Conservation (phyloP, 768 basidiomycete genomes). For the Psilocybe cyanescens region DNA sequence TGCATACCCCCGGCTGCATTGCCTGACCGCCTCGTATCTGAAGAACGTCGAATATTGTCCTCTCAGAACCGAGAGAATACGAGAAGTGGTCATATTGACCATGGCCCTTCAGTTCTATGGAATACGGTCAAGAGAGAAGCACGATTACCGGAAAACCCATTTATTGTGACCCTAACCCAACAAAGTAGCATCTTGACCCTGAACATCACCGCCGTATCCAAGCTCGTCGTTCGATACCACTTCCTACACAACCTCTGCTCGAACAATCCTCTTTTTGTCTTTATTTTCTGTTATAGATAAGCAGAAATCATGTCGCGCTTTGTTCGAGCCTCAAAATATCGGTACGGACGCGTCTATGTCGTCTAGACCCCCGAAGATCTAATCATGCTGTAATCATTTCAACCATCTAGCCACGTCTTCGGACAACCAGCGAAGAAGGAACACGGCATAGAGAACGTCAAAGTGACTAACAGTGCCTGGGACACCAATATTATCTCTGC, state of each 20-base stretch:
- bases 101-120: conserved; percentile 10
- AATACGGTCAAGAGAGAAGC: conserved; percentile 3
- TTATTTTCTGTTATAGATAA: neutral
- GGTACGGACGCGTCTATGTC: conserved; percentile 45
- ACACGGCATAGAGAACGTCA: conserved; percentile 78
- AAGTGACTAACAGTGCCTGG: conserved; percentile 90
- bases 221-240: conserved; percentile 1
- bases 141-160: neutral
- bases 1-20: conserved; percentile 22
- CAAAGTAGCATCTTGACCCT: conserved; percentile 4
- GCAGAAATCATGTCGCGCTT: conserved; percentile 73
- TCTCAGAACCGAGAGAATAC: conserved; percentile 17
- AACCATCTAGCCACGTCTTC: conserved; percentile 77
- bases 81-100: conserved; percentile 23
- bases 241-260: neutral
- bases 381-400: conserved; percentile 13
- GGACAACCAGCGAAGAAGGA: conserved; percentile 89
- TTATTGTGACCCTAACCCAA: conserved; percentile 26
- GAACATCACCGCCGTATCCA: conserved; percentile 10
- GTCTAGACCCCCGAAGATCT: conserved; percentile 16
- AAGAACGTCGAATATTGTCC: neutral
- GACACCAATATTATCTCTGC: conserved; percentile 93
- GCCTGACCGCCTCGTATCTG: conserved; percentile 5
- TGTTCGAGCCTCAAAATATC: conserved; percentile 85
- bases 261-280: conserved; percentile 3